Base-by-base conservation (phyloP, 2,329 filamentous ascomycete species). In the Penicillium verrucosum region DNA sequence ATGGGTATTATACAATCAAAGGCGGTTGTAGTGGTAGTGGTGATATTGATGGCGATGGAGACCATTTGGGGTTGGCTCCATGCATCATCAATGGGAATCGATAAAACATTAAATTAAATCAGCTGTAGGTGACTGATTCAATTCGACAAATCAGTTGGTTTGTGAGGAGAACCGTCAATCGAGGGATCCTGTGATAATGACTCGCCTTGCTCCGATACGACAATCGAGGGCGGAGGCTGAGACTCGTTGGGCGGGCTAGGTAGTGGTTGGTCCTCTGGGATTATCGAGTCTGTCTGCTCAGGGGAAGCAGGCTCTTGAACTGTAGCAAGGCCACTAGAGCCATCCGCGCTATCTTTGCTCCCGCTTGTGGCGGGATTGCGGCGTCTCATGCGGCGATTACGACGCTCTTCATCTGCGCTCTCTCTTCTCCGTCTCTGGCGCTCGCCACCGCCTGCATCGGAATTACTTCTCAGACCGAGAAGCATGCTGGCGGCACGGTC, bases 401-500 rank as follows among this genome's bases (percentile, higher is more conserved):
- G 82, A 52, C 90, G 80, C 74, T 95, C 90, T 61, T 90, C 89
- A 65, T 94, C 90, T 1, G 90, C 89, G 59, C 85, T 90, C 70
- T 92, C 88, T 68, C 89, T 77, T 66, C 86, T 76, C 55, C 85
- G 82, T 53, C 91, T 78, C 55, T 90, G 79, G 12, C 80, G 77
- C 21, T 77, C 78, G 8, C 81, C 82, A 5, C 80, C 82, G 18
- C 80, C 81, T 23, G 83, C 84, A 47, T 87, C 80, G 4, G 67
- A 68, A 41, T 85, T 85, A 41, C 85, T 81, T 57, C 91, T 85
- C 74, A 97, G 87, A 44, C 91, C 91, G 69, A 96, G 89, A 30
- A 97, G 79, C 72, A 97, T 79, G 61, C 87, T 85, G 1, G 91
- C 91, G 2, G 93, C 92, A 51, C 92, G 85, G 65, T 92, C 89